Base-by-base conservation (phyloP, 2,329 filamentous ascomycete genomes). In the Aphanocladium album region DNA sequence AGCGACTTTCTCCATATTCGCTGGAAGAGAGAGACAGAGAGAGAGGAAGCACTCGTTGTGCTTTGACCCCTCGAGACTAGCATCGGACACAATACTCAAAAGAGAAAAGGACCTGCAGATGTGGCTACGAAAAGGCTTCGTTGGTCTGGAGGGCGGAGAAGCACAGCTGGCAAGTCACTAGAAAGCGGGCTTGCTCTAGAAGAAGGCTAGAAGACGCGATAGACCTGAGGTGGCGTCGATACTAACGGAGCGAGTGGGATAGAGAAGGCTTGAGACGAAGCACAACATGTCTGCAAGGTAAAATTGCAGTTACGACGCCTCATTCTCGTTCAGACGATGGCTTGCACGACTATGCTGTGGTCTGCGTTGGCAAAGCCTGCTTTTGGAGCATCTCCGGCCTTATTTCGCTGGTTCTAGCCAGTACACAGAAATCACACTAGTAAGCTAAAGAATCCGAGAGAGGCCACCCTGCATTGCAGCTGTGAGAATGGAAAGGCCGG, bases 31-130 rank as follows among this genome's bases (percentile, higher is more conserved):
- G n/a, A 39, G 19, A 9, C n/a, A n/a, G n/a, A n/a, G n/a, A n/a
- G n/a, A n/a, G n/a, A n/a, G n/a, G n/a, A n/a, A n/a, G n/a, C n/a
- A n/a, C 27, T 46, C 19, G 25, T n/a, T 58, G 56, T 58, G 56
- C 56, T 58, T 57, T 41, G 55, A 57, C 55, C 55, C 33, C 35
- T 51, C n/a, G 46, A 57, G 46, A 33, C 46, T 58, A 58, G 43
- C 16, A 47, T 16, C 25, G 33, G 41, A n/a, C 35, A 50, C 25
- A 51, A 39, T 51, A 9, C 46, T 58, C 33, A 57, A 51, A 58
- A 21, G 12, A 51, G 47, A 25, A 43, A 21, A 21, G 6, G 23
- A 11, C 6, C 23, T 21, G 11, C 16, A 39, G 45, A 12, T 33
- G 55, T 50, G 56, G 56, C 35, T 23, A 23, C 27, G 30, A 41